Conservation (phyloP, 1,284 basidiomycete species). For the Ceratobasidium sp. region DNA sequence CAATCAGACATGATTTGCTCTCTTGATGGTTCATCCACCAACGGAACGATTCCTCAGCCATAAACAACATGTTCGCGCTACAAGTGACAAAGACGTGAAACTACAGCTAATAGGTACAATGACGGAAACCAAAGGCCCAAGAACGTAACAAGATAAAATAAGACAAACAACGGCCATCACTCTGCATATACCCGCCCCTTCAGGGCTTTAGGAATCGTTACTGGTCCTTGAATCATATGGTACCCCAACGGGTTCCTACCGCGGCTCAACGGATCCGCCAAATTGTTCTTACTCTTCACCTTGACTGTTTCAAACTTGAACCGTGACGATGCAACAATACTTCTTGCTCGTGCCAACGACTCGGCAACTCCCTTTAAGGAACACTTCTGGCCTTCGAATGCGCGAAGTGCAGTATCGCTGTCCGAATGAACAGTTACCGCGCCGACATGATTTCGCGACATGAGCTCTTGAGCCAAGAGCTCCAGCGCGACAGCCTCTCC, state of each 20-base stretch:
- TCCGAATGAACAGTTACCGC: conserved; percentile 7
- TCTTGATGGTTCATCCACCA: too few relatives aligned
- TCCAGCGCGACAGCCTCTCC: background rate
- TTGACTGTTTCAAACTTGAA: conserved; percentile 2
- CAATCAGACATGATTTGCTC: too few relatives aligned
- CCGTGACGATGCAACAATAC: background rate
- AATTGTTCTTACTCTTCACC: conserved; percentile 5
- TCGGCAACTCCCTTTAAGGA: background rate
- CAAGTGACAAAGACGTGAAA: too few relatives aligned
- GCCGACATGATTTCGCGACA: background rate
- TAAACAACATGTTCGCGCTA: too few relatives aligned
- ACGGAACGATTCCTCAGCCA: too few relatives aligned
- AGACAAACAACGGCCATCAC: background rate
- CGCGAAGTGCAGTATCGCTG: background rate
- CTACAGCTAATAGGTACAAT: too few relatives aligned
- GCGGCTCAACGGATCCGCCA: conserved; percentile 15
- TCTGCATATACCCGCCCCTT: background rate
- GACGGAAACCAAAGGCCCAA: too few relatives aligned
- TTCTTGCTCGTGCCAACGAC: background rate
- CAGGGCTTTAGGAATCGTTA: background rate
- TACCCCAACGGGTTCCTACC: background rate
- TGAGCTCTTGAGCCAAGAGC: background rate
- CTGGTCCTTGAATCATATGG: background rate
- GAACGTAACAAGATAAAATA: too few relatives aligned
- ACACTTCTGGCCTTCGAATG: background rate